These are phyloP conservation scores for Scleroderma bovista DNA, from an alignment of 768 basidiomycete genomes.

Conservation along the genomic window DNA sequence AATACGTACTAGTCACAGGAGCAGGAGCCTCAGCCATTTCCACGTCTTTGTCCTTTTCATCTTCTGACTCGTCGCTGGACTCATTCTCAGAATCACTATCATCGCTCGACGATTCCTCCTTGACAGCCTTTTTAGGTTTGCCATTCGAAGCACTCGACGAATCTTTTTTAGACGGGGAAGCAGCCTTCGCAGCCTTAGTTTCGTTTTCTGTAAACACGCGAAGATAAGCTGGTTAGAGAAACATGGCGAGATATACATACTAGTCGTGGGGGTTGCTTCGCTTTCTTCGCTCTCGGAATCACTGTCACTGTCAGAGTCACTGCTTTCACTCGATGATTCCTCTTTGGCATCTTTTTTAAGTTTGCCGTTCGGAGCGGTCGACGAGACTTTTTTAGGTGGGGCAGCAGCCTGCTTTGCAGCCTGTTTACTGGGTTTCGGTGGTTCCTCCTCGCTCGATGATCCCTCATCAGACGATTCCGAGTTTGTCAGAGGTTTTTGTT, in stretches of 20 bases:
- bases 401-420: background rate
- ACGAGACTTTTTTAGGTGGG: background rate
- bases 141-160: background rate
- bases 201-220: no score
- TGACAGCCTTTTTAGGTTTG: background rate
- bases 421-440: background rate
- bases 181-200: background rate
- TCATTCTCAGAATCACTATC: constrained; percentile 8
- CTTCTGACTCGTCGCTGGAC: background rate
- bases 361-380: background rate
- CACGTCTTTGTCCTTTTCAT: constrained; percentile 48
- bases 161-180: background rate
- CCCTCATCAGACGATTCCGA: constrained; percentile 20
- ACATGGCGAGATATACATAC: constrained; percentile 4
- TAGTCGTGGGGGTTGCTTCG: background rate
- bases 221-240: background rate
- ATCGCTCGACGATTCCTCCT: background rate
- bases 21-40: constrained; percentile 53
- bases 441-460: constrained; percentile 1
- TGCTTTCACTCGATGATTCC: constrained; percentile 8
- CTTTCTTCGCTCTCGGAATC: background rate
- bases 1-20: constrained; percentile 34
- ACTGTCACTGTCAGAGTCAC: constrained; percentile 22
- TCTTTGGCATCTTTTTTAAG: background rate
- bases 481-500: constrained; percentile 2